A percentile compares a stretch with the other conserved stretches of the same genome.
These are phyloP conservation scores for Suhomyces kilbournensis DNA, from an alignment of 805 yeast species.

Conservation along the genomic window DNA sequence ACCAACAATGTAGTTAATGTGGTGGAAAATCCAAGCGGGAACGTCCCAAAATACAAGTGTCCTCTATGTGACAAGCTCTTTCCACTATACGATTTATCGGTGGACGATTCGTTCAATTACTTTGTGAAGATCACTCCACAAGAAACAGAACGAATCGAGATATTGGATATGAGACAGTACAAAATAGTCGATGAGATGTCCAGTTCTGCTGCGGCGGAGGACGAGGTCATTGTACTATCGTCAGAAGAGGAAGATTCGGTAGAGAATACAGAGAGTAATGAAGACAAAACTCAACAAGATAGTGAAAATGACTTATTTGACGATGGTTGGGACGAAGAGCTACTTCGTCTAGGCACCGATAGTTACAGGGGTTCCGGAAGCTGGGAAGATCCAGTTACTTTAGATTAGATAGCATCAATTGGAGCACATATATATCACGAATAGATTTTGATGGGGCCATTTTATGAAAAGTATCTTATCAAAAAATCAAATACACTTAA, in stretches of 20 bases:
- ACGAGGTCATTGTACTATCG: conserved; percentile 28
- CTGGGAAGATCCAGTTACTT: conserved; percentile 39
- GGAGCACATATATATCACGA: too few relatives aligned
- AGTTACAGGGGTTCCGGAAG: conserved; percentile 27
- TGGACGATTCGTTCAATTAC: conserved; percentile 40
- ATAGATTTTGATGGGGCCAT: too few relatives aligned
- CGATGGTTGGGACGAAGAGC: conserved; percentile 30
- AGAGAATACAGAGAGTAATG: background rate
- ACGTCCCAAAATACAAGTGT: conserved; percentile 32
- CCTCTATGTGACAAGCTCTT: conserved; percentile 40
- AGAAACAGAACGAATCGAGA: conserved; percentile 32
- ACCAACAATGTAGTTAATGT: background rate
- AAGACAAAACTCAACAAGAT: conserved; percentile 1
- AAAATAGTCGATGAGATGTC: conserved; percentile 28
- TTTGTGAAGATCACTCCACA: conserved; percentile 39
- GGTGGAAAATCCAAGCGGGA: background rate
- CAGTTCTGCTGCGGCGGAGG: conserved; percentile 7
- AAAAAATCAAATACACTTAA: too few relatives aligned
- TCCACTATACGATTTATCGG: conserved; percentile 30
- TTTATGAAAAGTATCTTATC: too few relatives aligned
- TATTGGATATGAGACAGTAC: conserved; percentile 33
- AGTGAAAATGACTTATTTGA: conserved; percentile 19
- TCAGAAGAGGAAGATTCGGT: conserved; percentile 28
- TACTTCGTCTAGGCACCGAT: conserved; percentile 15
- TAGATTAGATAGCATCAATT: conserved; percentile 20